Conservation (phyloP, 169 alveolate genomes). For the Plasmodium reichenowi region DNA sequence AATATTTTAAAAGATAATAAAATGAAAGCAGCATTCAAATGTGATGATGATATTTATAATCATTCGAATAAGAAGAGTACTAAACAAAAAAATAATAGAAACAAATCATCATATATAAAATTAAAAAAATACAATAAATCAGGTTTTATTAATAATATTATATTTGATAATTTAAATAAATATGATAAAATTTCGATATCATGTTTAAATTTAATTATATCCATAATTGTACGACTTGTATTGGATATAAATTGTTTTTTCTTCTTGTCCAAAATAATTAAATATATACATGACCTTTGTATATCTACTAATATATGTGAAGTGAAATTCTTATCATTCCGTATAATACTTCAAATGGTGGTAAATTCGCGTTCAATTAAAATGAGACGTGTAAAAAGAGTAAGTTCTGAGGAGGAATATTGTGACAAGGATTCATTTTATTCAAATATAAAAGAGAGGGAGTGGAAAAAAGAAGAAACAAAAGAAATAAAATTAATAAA, state of each 20-base stretch:
- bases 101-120: no score
- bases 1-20: no score
- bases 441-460: background rate
- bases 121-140: no score
- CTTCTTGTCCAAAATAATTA: conserved; percentile 38
- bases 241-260: conserved; percentile 20
- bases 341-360: conserved; percentile 41
- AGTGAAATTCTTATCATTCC: conserved; percentile 41
- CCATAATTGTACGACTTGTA: conserved; percentile 28
- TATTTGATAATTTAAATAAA: conserved; percentile 26
- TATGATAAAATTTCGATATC: conserved; percentile 28
- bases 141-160: conserved; percentile 1
- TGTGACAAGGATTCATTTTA: no score
- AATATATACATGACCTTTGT: conserved; percentile 58
- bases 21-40: no score
- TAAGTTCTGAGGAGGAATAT: background rate
- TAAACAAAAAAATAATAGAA: no score
- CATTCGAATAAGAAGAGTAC: no score
- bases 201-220: conserved; percentile 39
- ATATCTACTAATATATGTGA: conserved; percentile 42
- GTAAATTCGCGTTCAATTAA: conserved; percentile 7
- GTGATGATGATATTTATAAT: no score
- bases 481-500: background rate
- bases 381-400: background rate
- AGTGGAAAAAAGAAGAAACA: background rate